A percentile compares a stretch with the other conserved stretches of the same genome.
Conservation (phyloP, 1,139 yeast genomes). For the Barnettozyma hawaiiensis region DNA sequence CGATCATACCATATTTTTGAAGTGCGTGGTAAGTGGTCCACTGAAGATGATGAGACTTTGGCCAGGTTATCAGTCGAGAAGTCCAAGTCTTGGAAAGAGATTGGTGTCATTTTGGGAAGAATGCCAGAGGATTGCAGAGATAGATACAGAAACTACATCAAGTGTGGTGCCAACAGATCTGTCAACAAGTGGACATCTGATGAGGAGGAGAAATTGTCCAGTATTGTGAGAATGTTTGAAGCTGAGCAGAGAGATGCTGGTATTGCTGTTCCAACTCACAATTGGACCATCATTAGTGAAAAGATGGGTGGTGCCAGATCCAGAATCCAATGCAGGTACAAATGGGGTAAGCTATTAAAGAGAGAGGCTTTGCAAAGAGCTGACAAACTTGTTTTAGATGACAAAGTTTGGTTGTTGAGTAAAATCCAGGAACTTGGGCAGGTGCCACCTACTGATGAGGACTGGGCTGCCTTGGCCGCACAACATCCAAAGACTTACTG, state of each 20-base stretch:
- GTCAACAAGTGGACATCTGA: slow-evolving; percentile 72
- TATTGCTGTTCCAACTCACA: slow-evolving; percentile 39
- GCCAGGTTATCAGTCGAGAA: slow-evolving; percentile 57
- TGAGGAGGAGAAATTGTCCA: slow-evolving; percentile 60
- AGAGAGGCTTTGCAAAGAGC: slow-evolving; percentile 51
- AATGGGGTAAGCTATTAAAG: slow-evolving; percentile 78
- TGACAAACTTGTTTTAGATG: slow-evolving; percentile 43
- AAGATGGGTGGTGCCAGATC: slow-evolving; percentile 84
- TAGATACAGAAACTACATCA: slow-evolving; percentile 91
- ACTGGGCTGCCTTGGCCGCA: slow-evolving; percentile 57
- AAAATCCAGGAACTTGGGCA: slow-evolving; percentile 45
- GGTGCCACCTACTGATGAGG: slow-evolving; percentile 45
- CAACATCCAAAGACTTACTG: slow-evolving; percentile 38
- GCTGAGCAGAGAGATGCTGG: slow-evolving; percentile 21
- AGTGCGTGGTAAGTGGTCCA: slow-evolving; percentile 84
- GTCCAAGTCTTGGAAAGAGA: slow-evolving; percentile 81
- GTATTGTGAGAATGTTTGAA: slow-evolving; percentile 44
- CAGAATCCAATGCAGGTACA: slow-evolving; percentile 89
- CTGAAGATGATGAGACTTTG: slow-evolving; percentile 67
- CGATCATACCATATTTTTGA: slow-evolving; percentile 83
- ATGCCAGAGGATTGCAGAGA: slow-evolving; percentile 99
- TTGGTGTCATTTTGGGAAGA: slow-evolving; percentile 72
- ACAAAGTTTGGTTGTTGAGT: slow-evolving; percentile 53
- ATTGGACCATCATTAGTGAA: slow-evolving; percentile 91
- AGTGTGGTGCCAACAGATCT: slow-evolving; percentile 74